Evolutionary conservation across 73 alveolate species (phyloP).

Genomic region (Breviolum minutum): DNA sequence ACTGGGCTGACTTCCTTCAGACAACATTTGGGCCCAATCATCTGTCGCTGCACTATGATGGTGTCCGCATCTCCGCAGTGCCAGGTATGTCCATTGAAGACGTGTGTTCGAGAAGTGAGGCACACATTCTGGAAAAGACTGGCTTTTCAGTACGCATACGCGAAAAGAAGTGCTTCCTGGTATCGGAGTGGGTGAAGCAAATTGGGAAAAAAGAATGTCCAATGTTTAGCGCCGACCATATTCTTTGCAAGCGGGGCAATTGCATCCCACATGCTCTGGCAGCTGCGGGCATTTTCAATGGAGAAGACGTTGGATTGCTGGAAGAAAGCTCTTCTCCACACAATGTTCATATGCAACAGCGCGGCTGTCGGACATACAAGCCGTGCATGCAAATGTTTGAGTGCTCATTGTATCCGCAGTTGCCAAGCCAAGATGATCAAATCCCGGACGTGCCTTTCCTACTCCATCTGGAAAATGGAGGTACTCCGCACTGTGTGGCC

Average conservation of each 20-base stretch:
- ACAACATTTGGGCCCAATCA: neutral
- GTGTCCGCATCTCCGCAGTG: conserved; percentile 10
- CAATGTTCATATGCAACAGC: neutral
- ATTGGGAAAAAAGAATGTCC: neutral
- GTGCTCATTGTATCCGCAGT: neutral
- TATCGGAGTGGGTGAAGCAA: neutral
- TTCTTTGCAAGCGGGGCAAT: neutral
- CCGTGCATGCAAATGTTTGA: neutral
- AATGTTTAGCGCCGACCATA: no score
- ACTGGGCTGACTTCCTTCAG: neutral
- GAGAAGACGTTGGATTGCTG: neutral
- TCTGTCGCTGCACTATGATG: conserved; percentile 52
- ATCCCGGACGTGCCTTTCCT: neutral
- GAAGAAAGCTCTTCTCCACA: neutral
- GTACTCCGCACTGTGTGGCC: conserved; percentile 21
- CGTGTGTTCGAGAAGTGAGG: neutral
- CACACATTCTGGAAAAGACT: neutral
- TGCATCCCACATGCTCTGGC: conserved; percentile 36
- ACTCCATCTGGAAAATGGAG: conserved; percentile 6
- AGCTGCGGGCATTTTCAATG: no score
- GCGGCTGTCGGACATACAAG: neutral
- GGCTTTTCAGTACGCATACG: conserved; percentile 1
- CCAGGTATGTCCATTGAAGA: neutral
- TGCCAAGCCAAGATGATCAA: no score
- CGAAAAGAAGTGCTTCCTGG: neutral